Evolutionary conservation across 805 yeast genomes (phyloP).

Genomic region (Torulaspora microellipsoides): DNA sequence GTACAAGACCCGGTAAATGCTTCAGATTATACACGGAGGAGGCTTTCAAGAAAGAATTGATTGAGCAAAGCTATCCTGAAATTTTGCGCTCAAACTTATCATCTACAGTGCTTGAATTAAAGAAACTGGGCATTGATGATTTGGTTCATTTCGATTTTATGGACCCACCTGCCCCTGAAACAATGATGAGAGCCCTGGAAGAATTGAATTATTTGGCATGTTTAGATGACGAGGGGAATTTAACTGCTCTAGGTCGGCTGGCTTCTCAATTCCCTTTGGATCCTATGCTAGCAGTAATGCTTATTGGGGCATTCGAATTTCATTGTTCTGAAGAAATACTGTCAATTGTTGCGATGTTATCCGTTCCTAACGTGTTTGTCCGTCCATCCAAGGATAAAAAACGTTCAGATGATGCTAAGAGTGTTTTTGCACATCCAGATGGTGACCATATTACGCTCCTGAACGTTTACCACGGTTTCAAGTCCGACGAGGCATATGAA

Average conservation of each 20-base stretch:
- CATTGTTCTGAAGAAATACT: constrained; percentile 85
- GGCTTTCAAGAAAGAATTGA: constrained; percentile 88
- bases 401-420: constrained; percentile 87
- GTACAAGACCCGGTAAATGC: constrained; percentile 98
- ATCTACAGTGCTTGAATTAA: constrained; percentile 85
- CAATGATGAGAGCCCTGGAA: constrained; percentile 98
- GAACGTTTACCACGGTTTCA: constrained; percentile 82
- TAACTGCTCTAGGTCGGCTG: constrained; percentile 83
- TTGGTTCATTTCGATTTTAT: constrained; percentile 96
- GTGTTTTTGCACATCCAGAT: constrained; percentile 82
- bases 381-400: constrained; percentile 86
- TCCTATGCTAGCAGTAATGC: constrained; percentile 90
- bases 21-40: constrained; percentile 95
- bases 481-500: constrained; percentile 64
- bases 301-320: constrained; percentile 82
- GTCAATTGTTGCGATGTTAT: constrained; percentile 81
- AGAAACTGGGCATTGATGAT: constrained; percentile 92
- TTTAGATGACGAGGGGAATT: constrained; percentile 84
- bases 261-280: constrained; percentile 94
- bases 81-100: constrained; percentile 87
- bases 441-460: constrained; percentile 92
- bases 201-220: constrained; percentile 89
- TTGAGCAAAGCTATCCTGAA: constrained; percentile 95
- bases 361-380: constrained; percentile 92
- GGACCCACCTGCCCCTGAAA: constrained; percentile 99